phyloP scores from a whole-genome alignment of 106 monocot species.

The Dendrobium chrysotoxum region DNA sequence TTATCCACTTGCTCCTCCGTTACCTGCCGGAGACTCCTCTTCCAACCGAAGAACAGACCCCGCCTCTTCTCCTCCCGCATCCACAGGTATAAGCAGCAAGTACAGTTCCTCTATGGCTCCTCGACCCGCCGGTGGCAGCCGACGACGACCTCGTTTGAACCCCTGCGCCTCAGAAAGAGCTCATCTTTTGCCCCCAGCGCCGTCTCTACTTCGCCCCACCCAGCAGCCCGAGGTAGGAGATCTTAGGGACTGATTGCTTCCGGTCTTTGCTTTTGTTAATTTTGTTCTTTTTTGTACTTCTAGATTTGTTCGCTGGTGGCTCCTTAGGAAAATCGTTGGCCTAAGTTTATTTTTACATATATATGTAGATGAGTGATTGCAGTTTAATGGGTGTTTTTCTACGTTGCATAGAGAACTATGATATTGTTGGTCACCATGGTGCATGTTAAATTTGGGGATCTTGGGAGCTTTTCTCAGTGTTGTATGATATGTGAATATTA shows the following conservation, averaged over 20 bases:
- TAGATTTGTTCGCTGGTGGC: background rate
- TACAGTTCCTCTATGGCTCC: conserved; percentile 20
- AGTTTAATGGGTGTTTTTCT: background rate
- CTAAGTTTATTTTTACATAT: background rate
- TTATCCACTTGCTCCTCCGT: conserved; percentile 49
- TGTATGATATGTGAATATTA: background rate
- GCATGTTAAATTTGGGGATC: background rate
- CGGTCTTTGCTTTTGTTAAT: too few relatives aligned
- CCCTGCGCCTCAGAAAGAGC: conserved; percentile 17
- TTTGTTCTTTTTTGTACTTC: too few relatives aligned
- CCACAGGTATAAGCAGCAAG: conserved; percentile 13
- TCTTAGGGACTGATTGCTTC: too few relatives aligned
- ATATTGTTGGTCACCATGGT: background rate
- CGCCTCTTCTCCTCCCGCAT: conserved; percentile 18
- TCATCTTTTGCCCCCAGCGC: conserved; percentile 50
- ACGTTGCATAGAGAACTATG: background rate
- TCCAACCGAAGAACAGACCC: conserved; percentile 14
- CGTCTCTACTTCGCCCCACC: conserved; percentile 57
- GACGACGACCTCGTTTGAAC: background rate
- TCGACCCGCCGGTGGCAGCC: conserved; percentile 16
- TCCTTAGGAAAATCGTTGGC: background rate
- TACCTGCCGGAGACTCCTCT: conserved; percentile 31
- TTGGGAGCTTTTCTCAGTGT: background rate
- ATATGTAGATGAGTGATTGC: background rate
- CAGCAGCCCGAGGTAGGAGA: background rate